phyloP scores from a whole-genome alignment of 805 yeast genomes.

The Saturnispora halmiae region DNA sequence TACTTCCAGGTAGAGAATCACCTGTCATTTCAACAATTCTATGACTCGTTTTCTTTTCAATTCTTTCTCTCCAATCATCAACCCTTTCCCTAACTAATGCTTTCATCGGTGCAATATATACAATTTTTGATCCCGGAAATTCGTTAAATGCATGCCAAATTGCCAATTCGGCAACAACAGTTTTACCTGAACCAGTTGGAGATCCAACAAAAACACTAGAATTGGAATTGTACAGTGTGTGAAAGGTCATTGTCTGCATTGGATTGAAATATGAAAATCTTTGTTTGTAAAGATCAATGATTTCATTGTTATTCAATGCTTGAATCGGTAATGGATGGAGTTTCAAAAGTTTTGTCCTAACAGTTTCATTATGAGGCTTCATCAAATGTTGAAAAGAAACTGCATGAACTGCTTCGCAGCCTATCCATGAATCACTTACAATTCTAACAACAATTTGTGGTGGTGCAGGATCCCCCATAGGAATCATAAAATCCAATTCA shows the following conservation, averaged over 20 bases:
- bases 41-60: conserved; percentile 37
- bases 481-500: conserved; percentile 87
- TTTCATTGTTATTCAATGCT: conserved; percentile 59
- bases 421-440: conserved; percentile 83
- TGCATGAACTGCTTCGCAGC: conserved; percentile 65
- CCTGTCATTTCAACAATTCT: conserved; percentile 73
- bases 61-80: conserved; percentile 62
- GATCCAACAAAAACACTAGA: conserved; percentile 88
- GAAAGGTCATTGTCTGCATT: conserved; percentile 97
- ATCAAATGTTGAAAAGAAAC: conserved; percentile 87
- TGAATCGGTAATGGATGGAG: conserved; percentile 79
- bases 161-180: conserved; percentile 93
- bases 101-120: conserved; percentile 85
- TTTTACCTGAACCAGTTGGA: conserved; percentile 98
- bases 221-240: conserved; percentile 71
- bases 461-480: conserved; percentile 81
- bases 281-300: conserved; percentile 58
- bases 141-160: conserved; percentile 92
- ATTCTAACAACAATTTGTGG: conserved; percentile 76
- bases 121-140: conserved; percentile 71
- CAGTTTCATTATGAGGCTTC: conserved; percentile 78
- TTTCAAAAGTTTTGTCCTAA: conserved; percentile 70
- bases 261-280: conserved; percentile 88
- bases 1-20: conserved; percentile 67
- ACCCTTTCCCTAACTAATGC: conserved; percentile 79